A percentile compares a stretch with the other conserved stretches of the same genome.
Evolutionary conservation across 352 stramenopile genomes (phyloP).

Genomic region (Globisporangium orthogonon): DNA sequence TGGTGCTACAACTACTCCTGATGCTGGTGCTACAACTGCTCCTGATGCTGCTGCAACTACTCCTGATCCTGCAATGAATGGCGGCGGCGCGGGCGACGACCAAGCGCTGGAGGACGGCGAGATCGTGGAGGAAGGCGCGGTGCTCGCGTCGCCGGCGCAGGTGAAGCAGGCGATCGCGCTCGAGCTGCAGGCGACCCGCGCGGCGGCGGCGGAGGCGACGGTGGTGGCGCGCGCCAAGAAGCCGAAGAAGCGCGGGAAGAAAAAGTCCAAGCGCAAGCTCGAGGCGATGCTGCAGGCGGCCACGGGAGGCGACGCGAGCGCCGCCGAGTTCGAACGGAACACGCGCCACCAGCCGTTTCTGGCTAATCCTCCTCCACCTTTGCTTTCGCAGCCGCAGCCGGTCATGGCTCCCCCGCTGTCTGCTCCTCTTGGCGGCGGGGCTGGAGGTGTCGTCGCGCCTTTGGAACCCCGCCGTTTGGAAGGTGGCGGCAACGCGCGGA

Average conservation of each 20-base stretch:
- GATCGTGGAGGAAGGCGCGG: constrained; percentile 58
- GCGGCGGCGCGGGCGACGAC: not conserved
- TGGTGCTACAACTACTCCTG: too few relatives aligned
- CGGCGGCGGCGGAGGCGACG: constrained; percentile 3
- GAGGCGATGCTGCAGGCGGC: constrained; percentile 42
- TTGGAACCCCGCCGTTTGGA: not conserved
- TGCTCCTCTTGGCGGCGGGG: not conserved
- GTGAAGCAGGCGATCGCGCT: constrained; percentile 35
- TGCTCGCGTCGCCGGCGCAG: constrained; percentile 23
- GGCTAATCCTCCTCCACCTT: constrained; percentile 2
- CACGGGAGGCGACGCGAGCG: not conserved
- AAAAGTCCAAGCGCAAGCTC: constrained; percentile 68
- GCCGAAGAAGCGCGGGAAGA: constrained; percentile 73
- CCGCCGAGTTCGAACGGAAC: constrained; percentile 25
- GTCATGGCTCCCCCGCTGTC: too few relatives aligned
- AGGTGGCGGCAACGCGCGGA: not conserved
- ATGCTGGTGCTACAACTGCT: too few relatives aligned
- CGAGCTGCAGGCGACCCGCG: constrained; percentile 16
- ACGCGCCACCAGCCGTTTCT: constrained; percentile 23
- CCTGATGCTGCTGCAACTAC: not conserved
- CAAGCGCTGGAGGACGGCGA: constrained; percentile 64
- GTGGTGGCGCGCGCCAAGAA: constrained; percentile 21
- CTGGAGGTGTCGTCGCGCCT: not conserved
- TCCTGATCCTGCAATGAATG: not conserved
- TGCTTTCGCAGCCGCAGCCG: not conserved